phyloP scores from a whole-genome alignment of 805 yeast genomes.

The Naumovozyma baii region DNA sequence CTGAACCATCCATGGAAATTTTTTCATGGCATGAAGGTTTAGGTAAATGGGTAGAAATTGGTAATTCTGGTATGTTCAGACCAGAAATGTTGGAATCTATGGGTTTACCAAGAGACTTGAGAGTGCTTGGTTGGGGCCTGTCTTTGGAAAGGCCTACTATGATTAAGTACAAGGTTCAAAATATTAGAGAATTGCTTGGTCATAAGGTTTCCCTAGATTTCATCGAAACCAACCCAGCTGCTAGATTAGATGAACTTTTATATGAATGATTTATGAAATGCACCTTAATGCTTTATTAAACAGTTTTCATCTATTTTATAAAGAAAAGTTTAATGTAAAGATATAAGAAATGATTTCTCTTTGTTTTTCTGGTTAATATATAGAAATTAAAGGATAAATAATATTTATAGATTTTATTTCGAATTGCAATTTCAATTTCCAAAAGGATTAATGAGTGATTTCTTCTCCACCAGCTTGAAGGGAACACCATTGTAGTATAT shows the following conservation, averaged over 20 bases:
- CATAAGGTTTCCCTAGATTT: slow-evolving; percentile 93
- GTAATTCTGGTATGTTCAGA: slow-evolving; percentile 98
- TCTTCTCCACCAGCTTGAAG: slow-evolving; percentile 12
- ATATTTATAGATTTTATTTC: no score
- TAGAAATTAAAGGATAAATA: neutral
- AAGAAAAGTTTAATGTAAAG: neutral
- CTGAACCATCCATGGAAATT: slow-evolving; percentile 97
- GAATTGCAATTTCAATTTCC: no score
- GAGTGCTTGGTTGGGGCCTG: slow-evolving; percentile 96
- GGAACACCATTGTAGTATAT: slow-evolving; percentile 27
- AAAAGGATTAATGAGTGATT: neutral
- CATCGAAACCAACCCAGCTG: slow-evolving; percentile 94
- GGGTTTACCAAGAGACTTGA: slow-evolving; percentile 91
- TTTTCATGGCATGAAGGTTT: slow-evolving; percentile 94
- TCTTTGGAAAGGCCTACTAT: slow-evolving; percentile 97
- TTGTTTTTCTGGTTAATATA: neutral
- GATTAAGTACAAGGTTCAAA: slow-evolving; percentile 94
- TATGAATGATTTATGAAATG: slow-evolving; percentile 20
- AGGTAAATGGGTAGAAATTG: slow-evolving; percentile 97
- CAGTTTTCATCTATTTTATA: neutral
- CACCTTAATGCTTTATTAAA: neutral
- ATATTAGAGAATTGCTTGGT: slow-evolving; percentile 93
- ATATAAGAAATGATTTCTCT: neutral
- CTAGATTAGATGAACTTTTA: slow-evolving; percentile 79
- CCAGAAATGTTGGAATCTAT: slow-evolving; percentile 98